Evolutionary conservation across 192 early-diverging fungal genomes (phyloP).

Genomic region (Coemansia sp.): DNA sequence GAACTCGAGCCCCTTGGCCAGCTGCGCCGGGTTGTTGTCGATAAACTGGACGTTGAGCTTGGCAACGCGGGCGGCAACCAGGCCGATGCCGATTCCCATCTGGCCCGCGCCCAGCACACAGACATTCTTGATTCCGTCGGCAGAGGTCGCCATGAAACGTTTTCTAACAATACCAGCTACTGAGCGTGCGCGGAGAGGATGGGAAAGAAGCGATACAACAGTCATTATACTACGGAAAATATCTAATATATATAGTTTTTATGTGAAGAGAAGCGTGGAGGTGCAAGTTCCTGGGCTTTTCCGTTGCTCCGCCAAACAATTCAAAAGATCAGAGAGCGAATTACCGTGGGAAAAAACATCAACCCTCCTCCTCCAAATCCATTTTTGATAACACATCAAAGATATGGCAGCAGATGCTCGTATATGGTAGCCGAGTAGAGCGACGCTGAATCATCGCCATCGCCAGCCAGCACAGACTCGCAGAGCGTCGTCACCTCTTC

Average conservation of each 20-base stretch:
- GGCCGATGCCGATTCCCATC: slow-evolving; percentile 92
- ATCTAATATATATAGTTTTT: too few species aligned
- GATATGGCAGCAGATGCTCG: slow-evolving; percentile 15
- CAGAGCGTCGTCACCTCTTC: slow-evolving; percentile 39
- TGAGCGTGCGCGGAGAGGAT: background rate
- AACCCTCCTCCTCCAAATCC: background rate
- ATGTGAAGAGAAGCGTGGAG: background rate
- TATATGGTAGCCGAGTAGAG: slow-evolving; percentile 24
- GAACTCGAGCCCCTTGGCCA: slow-evolving; percentile 78
- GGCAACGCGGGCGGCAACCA: slow-evolving; percentile 82
- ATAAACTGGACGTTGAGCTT: slow-evolving; percentile 75
- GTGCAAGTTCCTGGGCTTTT: background rate
- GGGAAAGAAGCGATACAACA: slow-evolving; percentile 3
- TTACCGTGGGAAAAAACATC: background rate
- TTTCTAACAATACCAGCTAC: background rate
- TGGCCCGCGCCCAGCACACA: slow-evolving; percentile 95
- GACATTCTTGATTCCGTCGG: slow-evolving; percentile 40
- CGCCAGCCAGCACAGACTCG: slow-evolving; percentile 16
- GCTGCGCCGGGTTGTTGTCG: slow-evolving; percentile 75
- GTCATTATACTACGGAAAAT: background rate
- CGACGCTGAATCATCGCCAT: slow-evolving; percentile 14
- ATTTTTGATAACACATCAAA: background rate
- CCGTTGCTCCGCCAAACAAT: background rate
- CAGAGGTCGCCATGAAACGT: slow-evolving; percentile 32
- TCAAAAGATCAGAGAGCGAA: background rate